Percentiles rank a stretch among this genome's conserved stretches.
Evolutionary conservation across 208 protist species (phyloP).

Genomic region (Wallacemonas sp.): DNA sequence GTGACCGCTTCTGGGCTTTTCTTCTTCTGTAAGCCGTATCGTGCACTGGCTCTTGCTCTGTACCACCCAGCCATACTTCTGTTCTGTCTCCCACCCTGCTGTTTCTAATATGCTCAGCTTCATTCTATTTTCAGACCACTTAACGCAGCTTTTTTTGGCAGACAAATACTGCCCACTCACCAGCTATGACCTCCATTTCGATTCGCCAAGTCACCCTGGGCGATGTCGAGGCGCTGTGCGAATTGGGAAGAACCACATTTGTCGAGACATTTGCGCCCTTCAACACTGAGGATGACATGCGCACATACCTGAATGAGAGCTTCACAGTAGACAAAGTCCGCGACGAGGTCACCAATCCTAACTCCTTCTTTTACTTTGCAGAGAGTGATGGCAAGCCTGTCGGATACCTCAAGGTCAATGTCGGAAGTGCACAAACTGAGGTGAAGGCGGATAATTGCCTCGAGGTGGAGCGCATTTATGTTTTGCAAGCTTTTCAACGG

Average conservation of each 20-base stretch:
- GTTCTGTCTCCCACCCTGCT: no score
- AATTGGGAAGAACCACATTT: neutral
- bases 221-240: neutral
- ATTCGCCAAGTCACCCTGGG: neutral
- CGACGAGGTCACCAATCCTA: neutral
- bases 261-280: neutral
- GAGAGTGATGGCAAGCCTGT: neutral
- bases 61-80: no score
- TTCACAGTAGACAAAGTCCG: neutral
- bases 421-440: neutral
- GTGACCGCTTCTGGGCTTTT: no score
- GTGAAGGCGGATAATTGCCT: neutral
- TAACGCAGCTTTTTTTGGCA: no score
- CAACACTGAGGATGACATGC: neutral
- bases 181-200: neutral
- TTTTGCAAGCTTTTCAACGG: neutral
- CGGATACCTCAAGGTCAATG: slow-evolving; percentile 1
- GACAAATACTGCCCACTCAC: no score
- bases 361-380: slow-evolving; percentile 1
- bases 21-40: no score
- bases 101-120: no score
- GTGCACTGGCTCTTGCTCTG: no score
- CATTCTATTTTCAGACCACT: no score
- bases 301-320: neutral
- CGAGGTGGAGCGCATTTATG: neutral